These are phyloP conservation scores for Stemphylium vesicarium DNA, from an alignment of 2,329 filamentous ascomycete species.

Conservation along the genomic window DNA sequence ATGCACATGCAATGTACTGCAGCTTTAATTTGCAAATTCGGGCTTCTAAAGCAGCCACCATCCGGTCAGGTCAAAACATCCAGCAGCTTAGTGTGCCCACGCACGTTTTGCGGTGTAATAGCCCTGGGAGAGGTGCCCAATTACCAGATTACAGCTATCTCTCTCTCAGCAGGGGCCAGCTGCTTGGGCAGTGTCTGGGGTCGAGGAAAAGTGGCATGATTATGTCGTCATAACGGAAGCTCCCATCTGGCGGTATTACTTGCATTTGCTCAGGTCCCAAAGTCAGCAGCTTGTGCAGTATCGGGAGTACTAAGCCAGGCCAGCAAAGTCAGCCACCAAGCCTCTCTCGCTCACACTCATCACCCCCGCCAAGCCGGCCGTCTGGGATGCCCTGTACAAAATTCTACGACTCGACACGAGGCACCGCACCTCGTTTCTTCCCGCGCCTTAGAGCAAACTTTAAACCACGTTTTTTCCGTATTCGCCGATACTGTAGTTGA, in stretches of 20 bases:
- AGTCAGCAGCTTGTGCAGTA: conserved; percentile 3
- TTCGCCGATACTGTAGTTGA: conserved; percentile 2
- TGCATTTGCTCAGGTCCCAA: conserved; percentile 1
- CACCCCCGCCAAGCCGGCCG: not conserved
- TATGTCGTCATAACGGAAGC: conserved; percentile 6
- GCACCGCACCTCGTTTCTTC: conserved; percentile 17
- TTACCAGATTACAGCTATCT: not conserved
- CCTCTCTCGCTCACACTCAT: not conserved
- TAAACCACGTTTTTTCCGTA: conserved; percentile 10
- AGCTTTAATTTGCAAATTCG: not conserved
- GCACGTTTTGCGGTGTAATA: conserved; percentile 7
- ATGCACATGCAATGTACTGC: conserved; percentile 6
- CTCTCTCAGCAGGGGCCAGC: not conserved
- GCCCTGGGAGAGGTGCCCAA: not conserved
- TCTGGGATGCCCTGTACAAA: conserved; percentile 3
- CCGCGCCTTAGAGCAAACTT: conserved; percentile 12
- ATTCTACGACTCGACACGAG: conserved; percentile 16
- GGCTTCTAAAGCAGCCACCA: conserved; percentile 2
- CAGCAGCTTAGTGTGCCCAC: not conserved
- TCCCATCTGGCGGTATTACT: not conserved
- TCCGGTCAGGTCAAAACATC: conserved; percentile 10
- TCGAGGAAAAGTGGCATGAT: conserved; percentile 4
- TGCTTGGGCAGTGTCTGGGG: not conserved
- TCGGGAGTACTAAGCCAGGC: conserved; percentile 2
- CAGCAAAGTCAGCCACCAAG: not conserved